Evolutionary conservation across 2,329 filamentous ascomycete species (phyloP), one percentile per base, ranked within the genome.

Genomic region (Lizonia empirigonia): DNA sequence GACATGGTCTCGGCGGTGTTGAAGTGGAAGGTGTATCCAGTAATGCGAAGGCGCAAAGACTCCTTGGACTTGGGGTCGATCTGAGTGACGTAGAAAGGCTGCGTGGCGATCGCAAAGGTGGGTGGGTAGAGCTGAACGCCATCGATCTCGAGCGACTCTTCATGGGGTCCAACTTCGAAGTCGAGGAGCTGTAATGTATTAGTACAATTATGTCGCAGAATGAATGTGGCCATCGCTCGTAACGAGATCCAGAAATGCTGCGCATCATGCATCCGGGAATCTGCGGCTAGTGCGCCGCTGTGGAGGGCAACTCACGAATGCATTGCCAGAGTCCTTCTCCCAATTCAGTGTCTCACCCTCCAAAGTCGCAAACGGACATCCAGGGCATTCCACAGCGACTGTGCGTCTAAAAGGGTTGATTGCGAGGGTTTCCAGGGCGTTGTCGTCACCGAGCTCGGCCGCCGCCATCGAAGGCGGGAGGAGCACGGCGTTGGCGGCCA

Each of bases 121-220:
- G 73, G 73, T 13, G 73, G 73, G 48, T 71, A 75, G n/a, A 76
- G 65, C 44, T 69, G 71, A 26, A 63, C 60, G 36, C 69, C 71
- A 46, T 72, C 66, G 45, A 75, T 64, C 13, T 68, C 58, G 15
- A 75, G 63, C 3, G 60, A 65, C 23, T 70, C 60, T 40, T 69
- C 61, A 26, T 62, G 44, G 8, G 62, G 33, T 18, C 71, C 71
- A 29, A 73, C 63, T 46, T 69, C 64, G 45, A 76, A 72, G 50
- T 75, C 69, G 26, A 76, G 63, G 15, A 68, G 52, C 72, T 75
- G 29, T 23, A 19, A n/a, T 7, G 27, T 16, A 54, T 70, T 47
- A 71, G 65, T 32, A 50, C 35, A 13, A 13, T 7, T 29, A 7
- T 16, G 5, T 23, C 13, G 10, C n/a, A 10, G 4, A 8, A 7